Evolutionary conservation across 1,139 yeast genomes (phyloP), one percentile per base, ranked within the genome.

Genomic region (Candida tunisiensis): DNA sequence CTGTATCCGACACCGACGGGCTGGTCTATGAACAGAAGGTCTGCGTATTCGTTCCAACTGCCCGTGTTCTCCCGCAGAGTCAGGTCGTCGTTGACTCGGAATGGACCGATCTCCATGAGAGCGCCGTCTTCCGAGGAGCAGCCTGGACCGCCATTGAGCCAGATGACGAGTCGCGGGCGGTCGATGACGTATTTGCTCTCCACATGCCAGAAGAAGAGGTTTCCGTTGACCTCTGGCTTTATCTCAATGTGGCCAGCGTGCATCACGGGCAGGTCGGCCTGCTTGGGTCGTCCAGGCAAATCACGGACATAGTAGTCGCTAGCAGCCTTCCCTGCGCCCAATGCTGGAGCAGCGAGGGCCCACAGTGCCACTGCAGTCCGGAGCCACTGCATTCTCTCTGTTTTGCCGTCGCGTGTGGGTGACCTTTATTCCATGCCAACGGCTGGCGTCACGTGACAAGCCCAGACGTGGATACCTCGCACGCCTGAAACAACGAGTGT

Each of bases 91-190:
- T 57, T 51, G 12, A 83, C 61, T 32, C 94, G 58, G 32, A 83
- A 67, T 0, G 98, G 96, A 0, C 99, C 99, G 2, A 74, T 55
- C 49, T 91, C 99, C 69, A 88, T 70, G 36, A 88, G 49, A 0
- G 94, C 94, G 3, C 99, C 99, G 51, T 88, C 98, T 91, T 88
- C 72, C 1, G 94, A 82, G 3, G 95, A 82, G 49, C 99, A 88
- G 0, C 99, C 99, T 3, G 64, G 64, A 3, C 65, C 65, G 24
- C 99, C 99, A 49, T 91, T 88, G 17, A 88, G 62, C 98, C 98
- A 88, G 33, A 83, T 35, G 8, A 56, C 37, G 29, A 45, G 44
- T 8, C 19, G 33, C n/a, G 36, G 46, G 16, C 33, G 33, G 19
- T 45, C 47, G 6, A 47, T 42, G 13, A 41, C 35, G 27, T 40